These are phyloP conservation scores for Aspergillus sp. DNA, from an alignment of 2,329 filamentous ascomycete genomes.

Conservation along the genomic window DNA sequence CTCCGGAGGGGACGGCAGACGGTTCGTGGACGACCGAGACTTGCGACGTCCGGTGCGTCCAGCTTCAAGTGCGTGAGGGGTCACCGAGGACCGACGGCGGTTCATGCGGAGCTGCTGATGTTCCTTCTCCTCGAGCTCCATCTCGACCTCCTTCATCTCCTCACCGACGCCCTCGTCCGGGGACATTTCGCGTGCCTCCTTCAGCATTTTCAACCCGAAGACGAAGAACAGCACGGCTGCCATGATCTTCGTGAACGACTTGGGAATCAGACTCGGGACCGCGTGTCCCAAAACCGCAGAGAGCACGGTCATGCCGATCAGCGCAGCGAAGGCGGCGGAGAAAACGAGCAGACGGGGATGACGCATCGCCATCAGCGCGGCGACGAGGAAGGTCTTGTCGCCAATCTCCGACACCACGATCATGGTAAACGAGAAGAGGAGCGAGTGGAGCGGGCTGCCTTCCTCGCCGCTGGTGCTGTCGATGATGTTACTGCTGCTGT, in stretches of 20 bases:
- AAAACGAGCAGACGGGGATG: constrained; percentile 92
- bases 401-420: constrained; percentile 95
- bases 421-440: constrained; percentile 91
- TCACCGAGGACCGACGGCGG: constrained; percentile 65
- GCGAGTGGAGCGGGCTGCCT: constrained; percentile 75
- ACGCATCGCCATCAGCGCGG: constrained; percentile 98
- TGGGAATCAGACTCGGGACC: constrained; percentile 84
- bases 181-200: constrained; percentile 85
- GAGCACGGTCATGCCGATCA: constrained; percentile 91
- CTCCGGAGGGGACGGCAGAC: constrained; percentile 75
- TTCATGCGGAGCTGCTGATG: constrained; percentile 67
- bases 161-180: constrained; percentile 88
- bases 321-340: constrained; percentile 85
- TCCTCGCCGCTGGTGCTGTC: constrained; percentile 53
- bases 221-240: constrained; percentile 83
- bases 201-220: constrained; percentile 80
- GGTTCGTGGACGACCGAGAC: constrained; percentile 66
- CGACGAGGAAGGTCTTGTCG: constrained; percentile 97
- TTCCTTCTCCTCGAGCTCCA: constrained; percentile 92
- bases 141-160: constrained; percentile 96
- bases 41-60: constrained; percentile 66
- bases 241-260: constrained; percentile 84
- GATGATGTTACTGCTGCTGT: constrained; percentile 5
- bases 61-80: constrained; percentile 77
- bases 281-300: constrained; percentile 91